These are phyloP conservation scores for Cyanidium caldarium DNA, from an alignment of 23 red algal species.

Conservation along the genomic window DNA sequence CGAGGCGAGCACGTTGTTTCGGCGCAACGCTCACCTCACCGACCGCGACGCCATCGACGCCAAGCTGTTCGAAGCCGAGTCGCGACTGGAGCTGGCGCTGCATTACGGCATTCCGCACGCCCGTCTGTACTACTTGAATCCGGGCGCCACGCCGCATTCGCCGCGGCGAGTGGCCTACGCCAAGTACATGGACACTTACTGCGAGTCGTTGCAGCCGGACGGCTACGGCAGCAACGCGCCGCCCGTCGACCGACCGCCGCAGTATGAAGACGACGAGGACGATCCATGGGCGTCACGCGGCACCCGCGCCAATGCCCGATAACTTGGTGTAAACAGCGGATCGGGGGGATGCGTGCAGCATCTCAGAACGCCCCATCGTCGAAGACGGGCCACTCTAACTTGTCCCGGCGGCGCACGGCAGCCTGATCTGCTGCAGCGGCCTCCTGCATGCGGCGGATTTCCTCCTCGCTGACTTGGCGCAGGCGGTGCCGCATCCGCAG, in stretches of 20 bases:
- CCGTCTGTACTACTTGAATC: constrained; percentile 1
- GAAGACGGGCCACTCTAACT: constrained; percentile 11
- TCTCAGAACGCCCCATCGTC: not conserved
- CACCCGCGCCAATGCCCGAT: not conserved
- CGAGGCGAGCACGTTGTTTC: constrained; percentile 12
- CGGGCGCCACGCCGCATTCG: constrained; percentile 13
- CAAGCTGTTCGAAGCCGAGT: constrained; percentile 13
- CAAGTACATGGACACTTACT: not conserved
- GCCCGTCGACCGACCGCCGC: not conserved
- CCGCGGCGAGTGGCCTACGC: constrained; percentile 1
- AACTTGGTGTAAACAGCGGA: no score
- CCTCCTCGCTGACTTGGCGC: constrained; percentile 3
- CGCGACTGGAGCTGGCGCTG: constrained; percentile 16
- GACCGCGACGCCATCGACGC: constrained; percentile 6
- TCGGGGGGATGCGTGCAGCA: no score
- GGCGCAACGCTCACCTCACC: not conserved
- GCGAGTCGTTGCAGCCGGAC: not conserved
- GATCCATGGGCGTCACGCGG: not conserved
- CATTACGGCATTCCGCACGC: constrained; percentile 24
- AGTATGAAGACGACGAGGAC: not conserved
- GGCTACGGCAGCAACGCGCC: not conserved
- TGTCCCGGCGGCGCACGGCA: constrained; percentile 2
- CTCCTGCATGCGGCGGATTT: constrained; percentile 6
- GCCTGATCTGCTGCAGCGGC: not conserved
- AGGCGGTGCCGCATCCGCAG: not conserved